phyloP scores from a whole-genome alignment of 2,329 filamentous ascomycete genomes.

The Claviceps monticola region DNA sequence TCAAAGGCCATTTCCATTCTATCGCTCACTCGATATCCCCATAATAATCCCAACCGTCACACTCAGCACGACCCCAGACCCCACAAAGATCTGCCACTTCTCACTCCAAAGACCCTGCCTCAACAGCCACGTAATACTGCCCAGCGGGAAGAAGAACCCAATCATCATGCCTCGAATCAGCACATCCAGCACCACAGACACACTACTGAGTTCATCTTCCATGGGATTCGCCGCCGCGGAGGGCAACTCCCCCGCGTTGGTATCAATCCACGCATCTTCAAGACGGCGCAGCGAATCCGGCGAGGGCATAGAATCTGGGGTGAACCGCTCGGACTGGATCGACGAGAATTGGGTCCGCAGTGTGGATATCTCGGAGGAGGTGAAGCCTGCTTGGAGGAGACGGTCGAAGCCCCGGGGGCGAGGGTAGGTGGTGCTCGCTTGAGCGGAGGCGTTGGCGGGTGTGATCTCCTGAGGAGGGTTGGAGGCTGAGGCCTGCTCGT shows the following conservation, averaged over 20 bases:
- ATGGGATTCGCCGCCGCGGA: constrained; percentile 19
- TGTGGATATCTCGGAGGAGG: constrained; percentile 65
- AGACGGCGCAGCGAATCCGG: constrained; percentile 61
- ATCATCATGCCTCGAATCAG: constrained; percentile 79
- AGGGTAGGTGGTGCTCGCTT: constrained; percentile 15
- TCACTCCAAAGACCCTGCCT: constrained; percentile 77
- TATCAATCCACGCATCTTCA: constrained; percentile 87
- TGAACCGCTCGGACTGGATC: constrained; percentile 69
- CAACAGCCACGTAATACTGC: constrained; percentile 71
- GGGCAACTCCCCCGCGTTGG: constrained; percentile 32
- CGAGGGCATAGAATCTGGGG: constrained; percentile 77
- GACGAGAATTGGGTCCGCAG: constrained; percentile 80
- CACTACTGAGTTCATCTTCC: constrained; percentile 36
- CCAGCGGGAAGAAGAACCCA: constrained; percentile 91
- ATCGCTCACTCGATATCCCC: constrained; percentile 24
- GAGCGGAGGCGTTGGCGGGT: constrained; percentile 10
- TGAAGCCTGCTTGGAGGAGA: constrained; percentile 69
- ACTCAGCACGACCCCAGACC: constrained; percentile 72
- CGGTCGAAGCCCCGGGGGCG: constrained; percentile 69
- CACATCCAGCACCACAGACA: constrained; percentile 55
- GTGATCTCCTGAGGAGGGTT: constrained; percentile 32
- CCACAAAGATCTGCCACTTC: constrained; percentile 73
- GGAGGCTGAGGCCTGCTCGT: constrained; percentile 41
- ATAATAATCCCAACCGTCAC: constrained; percentile 58
- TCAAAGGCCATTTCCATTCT: not conserved